phyloP scores from a whole-genome alignment of 192 early-diverging fungal species.

The Coemansia sp. region DNA sequence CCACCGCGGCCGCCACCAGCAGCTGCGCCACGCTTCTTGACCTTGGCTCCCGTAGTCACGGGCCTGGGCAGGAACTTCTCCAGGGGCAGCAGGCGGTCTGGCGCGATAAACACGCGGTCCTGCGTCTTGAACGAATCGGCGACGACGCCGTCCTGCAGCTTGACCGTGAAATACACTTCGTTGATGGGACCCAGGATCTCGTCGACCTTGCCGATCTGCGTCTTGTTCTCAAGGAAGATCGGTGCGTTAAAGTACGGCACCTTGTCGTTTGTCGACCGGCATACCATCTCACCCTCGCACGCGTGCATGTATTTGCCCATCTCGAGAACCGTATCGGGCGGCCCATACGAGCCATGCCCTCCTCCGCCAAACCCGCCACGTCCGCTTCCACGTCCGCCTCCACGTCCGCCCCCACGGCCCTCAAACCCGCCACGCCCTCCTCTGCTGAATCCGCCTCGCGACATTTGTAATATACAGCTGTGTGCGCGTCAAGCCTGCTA shows the following conservation, averaged over 20 bases:
- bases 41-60: conserved; percentile 51
- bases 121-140: conserved; percentile 86
- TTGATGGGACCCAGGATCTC: conserved; percentile 98
- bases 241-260: conserved; percentile 99
- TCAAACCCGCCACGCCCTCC: conserved; percentile 38
- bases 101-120: conserved; percentile 91
- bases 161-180: conserved; percentile 97
- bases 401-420: conserved; percentile 10
- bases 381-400: conserved; percentile 46
- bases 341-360: conserved; percentile 59
- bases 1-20: conserved; percentile 63
- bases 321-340: conserved; percentile 73
- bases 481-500: neutral
- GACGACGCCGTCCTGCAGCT: conserved; percentile 88
- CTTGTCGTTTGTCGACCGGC: conserved; percentile 81
- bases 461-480: conserved; percentile 27
- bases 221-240: conserved; percentile 97
- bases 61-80: conserved; percentile 98
- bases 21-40: conserved; percentile 56
- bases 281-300: conserved; percentile 98
- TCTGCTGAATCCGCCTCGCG: conserved; percentile 39
- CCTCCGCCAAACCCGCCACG: conserved; percentile 41
- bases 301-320: conserved; percentile 90
- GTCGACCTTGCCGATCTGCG: conserved; percentile 98
- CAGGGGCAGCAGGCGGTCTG: conserved; percentile 91